Evolutionary conservation across 768 basidiomycete species (phyloP).

Genomic region (Mycena olivaceomarginata): DNA sequence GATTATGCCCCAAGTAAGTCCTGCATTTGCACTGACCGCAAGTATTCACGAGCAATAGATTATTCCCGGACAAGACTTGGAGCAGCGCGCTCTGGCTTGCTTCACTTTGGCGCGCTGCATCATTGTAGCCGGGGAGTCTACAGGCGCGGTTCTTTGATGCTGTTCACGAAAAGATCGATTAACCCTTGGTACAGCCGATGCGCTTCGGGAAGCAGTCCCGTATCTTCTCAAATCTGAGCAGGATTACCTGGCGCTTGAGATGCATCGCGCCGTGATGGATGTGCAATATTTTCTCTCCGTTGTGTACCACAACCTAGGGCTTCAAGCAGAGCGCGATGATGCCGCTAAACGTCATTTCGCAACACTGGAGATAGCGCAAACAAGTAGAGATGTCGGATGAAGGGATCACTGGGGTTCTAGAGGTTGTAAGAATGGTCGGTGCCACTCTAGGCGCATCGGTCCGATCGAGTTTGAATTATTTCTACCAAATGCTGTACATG

Average conservation of each 20-base stretch:
- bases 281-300: conserved; percentile 85
- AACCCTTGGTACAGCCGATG: conserved; percentile 53
- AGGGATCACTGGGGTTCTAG: conserved; percentile 73
- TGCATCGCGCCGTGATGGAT: conserved; percentile 76
- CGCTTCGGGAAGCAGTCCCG: conserved; percentile 73
- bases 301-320: conserved; percentile 82
- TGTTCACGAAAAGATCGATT: neutral
- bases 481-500: neutral
- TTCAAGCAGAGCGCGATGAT: conserved; percentile 72
- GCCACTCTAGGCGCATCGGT: conserved; percentile 69
- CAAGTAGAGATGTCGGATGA: conserved; percentile 69
- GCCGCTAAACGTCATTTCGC: conserved; percentile 68
- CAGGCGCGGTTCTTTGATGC: conserved; percentile 55
- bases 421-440: conserved; percentile 76
- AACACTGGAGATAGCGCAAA: conserved; percentile 63
- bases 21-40: neutral
- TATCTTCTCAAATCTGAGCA: conserved; percentile 78
- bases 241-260: conserved; percentile 78
- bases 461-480: neutral
- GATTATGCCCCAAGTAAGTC: conserved; percentile 85
- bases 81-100: conserved; percentile 85
- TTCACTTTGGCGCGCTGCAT: conserved; percentile 86
- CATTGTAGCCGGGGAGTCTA: conserved; percentile 72
- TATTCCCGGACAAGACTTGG: conserved; percentile 82
- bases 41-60: conserved; percentile 64